Conservation (phyloP, 768 basidiomycete genomes). For the Suillus plorans region DNA sequence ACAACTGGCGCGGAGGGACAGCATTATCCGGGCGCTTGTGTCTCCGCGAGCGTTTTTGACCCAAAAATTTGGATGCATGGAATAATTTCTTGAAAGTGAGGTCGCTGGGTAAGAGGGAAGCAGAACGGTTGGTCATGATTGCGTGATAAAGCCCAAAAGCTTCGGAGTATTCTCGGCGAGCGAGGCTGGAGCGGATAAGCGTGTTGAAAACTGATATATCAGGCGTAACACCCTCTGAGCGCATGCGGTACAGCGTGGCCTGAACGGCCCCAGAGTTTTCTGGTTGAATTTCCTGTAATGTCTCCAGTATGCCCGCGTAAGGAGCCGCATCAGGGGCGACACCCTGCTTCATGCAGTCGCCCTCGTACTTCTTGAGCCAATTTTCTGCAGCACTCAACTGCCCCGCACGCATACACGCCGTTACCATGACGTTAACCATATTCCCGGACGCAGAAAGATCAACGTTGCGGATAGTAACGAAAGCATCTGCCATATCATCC, state of each 20-base stretch:
- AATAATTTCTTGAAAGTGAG: slow-evolving; percentile 48
- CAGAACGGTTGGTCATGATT: slow-evolving; percentile 34
- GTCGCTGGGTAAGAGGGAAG: slow-evolving; percentile 37
- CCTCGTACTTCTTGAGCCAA: slow-evolving; percentile 29
- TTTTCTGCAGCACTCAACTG: slow-evolving; percentile 28
- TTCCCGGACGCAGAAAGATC: slow-evolving; percentile 28
- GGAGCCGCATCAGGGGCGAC: slow-evolving; percentile 22
- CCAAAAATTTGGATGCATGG: slow-evolving; percentile 23
- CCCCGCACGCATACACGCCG: slow-evolving; percentile 34
- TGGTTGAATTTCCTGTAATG: slow-evolving; percentile 32
- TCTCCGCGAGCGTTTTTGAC: slow-evolving; percentile 22
- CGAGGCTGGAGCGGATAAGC: slow-evolving; percentile 42
- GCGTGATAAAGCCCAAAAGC: slow-evolving; percentile 45
- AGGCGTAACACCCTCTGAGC: slow-evolving; percentile 34
- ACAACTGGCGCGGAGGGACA: slow-evolving; percentile 41
- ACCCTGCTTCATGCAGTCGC: slow-evolving; percentile 19
- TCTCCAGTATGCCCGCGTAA: slow-evolving; percentile 40
- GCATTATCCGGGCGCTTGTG: slow-evolving; percentile 20
- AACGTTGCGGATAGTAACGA: slow-evolving; percentile 17
- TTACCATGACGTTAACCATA: slow-evolving; percentile 38
- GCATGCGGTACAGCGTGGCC: slow-evolving; percentile 40
- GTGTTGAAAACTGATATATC: slow-evolving; percentile 47
- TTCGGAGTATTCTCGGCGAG: slow-evolving; percentile 29
- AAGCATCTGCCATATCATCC: slow-evolving; percentile 23
- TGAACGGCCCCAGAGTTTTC: slow-evolving; percentile 31